Base-by-base conservation (phyloP, 208 protist species). In the Acanthamoeba healyi region DNA sequence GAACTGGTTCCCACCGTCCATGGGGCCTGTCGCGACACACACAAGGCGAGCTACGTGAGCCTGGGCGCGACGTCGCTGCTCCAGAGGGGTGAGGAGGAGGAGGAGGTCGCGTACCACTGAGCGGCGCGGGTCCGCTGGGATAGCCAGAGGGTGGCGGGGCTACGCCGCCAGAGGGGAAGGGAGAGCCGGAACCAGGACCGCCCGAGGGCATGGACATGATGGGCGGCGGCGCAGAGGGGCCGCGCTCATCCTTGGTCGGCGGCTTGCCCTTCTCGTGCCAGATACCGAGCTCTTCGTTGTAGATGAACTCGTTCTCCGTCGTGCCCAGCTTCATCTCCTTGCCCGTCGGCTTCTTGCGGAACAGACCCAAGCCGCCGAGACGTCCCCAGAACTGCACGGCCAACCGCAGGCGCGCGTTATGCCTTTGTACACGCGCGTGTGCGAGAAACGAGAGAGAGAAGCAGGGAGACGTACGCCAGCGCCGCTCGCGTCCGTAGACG, bases 181-280 rank as follows among this genome's bases (percentile, higher is more conserved):
- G n/a, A 24, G 14, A 7, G 29, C 61, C 29, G 7, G 61, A 24
- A 7, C 26, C 26, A 10, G 14, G 14, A 26, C 61, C 61, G 29
- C 19, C 61, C 14, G 14, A 5, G 19, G 14, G 14, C 14, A 24
- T 6, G n/a, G 61, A 36, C 26, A 26, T 70, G 61, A 70, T 70
- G 61, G 61, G 61, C 19, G 61, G 61, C 29, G 26, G 26, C 61
- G 61, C 61, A 7, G 29, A 26, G 6, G 26, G 14, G 29, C 6
- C 61, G 61, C 61, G 61, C 14, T 26, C 7, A 7, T 70, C 61
- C 29, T 70, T 26, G 29, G 61, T 7, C 29, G 61, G 61, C 9
- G 61, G 61, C 61, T 70, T 70, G 61, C 61, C 72, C 72, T 82
- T 82, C 42, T 82, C 38, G 72, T 82, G 72, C 72, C 72, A 82